Evolutionary conservation across 2,329 filamentous ascomycete species (phyloP).

Genomic region (Canariomyces notabilis): DNA sequence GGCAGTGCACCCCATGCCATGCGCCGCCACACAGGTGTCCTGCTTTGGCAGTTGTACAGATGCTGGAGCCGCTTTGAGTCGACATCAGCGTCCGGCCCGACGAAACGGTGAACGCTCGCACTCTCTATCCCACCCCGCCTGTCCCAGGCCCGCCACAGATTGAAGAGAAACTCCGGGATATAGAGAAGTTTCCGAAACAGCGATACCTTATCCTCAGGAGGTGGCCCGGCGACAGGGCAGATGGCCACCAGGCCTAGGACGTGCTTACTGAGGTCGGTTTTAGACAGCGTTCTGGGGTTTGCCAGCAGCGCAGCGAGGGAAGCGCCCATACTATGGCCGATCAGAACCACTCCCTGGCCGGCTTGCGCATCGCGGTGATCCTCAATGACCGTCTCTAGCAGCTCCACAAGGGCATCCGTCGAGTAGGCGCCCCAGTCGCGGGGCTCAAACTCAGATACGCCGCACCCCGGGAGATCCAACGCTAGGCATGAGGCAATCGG

Average conservation of each 20-base stretch:
- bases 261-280: constrained; percentile 51
- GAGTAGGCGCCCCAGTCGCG: constrained; percentile 73
- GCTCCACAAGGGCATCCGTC: constrained; percentile 65
- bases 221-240: constrained; percentile 68
- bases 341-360: constrained; percentile 68
- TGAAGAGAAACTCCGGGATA: constrained; percentile 68
- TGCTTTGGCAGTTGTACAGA: constrained; percentile 76
- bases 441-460: constrained; percentile 69
- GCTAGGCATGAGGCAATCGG: constrained; percentile 81
- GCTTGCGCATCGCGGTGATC: constrained; percentile 61
- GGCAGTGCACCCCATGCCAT: constrained; percentile 73
- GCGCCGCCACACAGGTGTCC: constrained; percentile 74
- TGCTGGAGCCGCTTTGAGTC: constrained; percentile 64
- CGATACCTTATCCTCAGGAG: constrained; percentile 46
- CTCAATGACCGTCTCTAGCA: constrained; percentile 71
- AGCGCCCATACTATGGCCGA: constrained; percentile 89
- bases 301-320: constrained; percentile 70
- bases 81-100: constrained; percentile 59
- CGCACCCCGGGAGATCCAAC: constrained; percentile 87
- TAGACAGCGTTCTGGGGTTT: constrained; percentile 41
- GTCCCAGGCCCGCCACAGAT: constrained; percentile 74
- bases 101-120: constrained; percentile 72
- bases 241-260: constrained; percentile 75
- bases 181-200: constrained; percentile 55
- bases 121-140: constrained; percentile 72